phyloP scores from a whole-genome alignment of 2,329 filamentous ascomycete species.

The Claviceps sp. region DNA sequence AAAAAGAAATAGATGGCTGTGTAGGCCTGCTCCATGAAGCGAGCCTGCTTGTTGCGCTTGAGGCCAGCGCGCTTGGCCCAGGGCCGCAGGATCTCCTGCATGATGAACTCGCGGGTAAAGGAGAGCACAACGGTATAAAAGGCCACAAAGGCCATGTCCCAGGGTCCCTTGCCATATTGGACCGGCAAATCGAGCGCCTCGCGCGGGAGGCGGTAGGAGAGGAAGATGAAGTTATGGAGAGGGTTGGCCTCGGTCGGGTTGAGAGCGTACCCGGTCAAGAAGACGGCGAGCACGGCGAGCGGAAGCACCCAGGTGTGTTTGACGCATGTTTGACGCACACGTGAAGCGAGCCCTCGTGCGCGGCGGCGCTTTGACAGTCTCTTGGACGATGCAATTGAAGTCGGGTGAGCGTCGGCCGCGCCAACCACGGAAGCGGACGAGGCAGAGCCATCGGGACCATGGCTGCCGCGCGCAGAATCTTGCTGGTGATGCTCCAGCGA shows the following conservation, averaged over 20 bases:
- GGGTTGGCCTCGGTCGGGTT: conserved; percentile 70
- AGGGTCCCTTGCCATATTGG: conserved; percentile 80
- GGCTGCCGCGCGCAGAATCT: conserved; percentile 4
- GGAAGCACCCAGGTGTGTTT: conserved; percentile 54
- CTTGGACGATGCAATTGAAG: conserved; percentile 17
- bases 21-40: conserved; percentile 95
- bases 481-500: conserved; percentile 20
- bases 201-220: conserved; percentile 64
- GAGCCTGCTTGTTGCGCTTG: conserved; percentile 63
- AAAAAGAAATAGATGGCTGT: conserved; percentile 81
- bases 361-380: conserved; percentile 41
- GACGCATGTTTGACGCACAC: conserved; percentile 39
- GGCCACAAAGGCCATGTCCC: conserved; percentile 72
- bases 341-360: conserved; percentile 33
- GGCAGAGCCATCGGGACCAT: conserved; percentile 8
- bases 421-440: not conserved
- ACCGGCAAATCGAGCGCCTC: conserved; percentile 28
- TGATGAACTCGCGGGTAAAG: conserved; percentile 90
- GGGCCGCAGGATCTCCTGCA: conserved; percentile 77
- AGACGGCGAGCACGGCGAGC: conserved; percentile 49
- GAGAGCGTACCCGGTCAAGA: conserved; percentile 56
- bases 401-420: conserved; percentile 2
- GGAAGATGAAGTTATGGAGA: conserved; percentile 69
- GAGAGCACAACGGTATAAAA: conserved; percentile 86
- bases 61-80: conserved; percentile 59